These are phyloP conservation scores for Hericium alpestre DNA, from an alignment of 768 basidiomycete genomes.

Conservation along the genomic window DNA sequence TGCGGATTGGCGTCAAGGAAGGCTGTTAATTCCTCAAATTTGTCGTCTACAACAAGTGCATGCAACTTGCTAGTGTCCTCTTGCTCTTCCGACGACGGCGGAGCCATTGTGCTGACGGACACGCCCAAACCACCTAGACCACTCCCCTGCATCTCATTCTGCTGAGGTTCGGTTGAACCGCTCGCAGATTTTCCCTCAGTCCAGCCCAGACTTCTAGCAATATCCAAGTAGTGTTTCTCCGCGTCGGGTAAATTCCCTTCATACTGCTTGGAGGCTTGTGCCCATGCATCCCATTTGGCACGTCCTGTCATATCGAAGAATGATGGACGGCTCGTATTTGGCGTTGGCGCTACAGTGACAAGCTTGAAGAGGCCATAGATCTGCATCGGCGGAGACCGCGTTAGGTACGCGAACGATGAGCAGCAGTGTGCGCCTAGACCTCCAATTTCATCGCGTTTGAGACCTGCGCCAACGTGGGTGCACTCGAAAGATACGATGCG, in stretches of 20 bases:
- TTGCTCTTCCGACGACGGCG: slow-evolving; percentile 21
- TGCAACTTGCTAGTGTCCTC: slow-evolving; percentile 34
- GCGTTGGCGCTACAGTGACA: slow-evolving; percentile 47
- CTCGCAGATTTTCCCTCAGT: slow-evolving; percentile 21
- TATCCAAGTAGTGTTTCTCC: slow-evolving; percentile 55
- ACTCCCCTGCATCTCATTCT: slow-evolving; percentile 2
- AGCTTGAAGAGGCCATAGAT: slow-evolving; percentile 81
- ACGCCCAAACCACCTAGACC: slow-evolving; percentile 42
- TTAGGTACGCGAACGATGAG: slow-evolving; percentile 9
- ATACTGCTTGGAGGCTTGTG: slow-evolving; percentile 37
- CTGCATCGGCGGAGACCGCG: slow-evolving; percentile 26
- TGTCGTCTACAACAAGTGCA: slow-evolving; percentile 49
- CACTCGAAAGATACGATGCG: slow-evolving; percentile 50
- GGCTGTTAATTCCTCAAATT: slow-evolving; percentile 32
- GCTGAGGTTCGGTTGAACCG: slow-evolving; percentile 11
- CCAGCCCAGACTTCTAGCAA: slow-evolving; percentile 69
- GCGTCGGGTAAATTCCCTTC: slow-evolving; percentile 32
- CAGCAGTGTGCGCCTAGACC: slow-evolving; percentile 32
- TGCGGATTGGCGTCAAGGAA: slow-evolving; percentile 32
- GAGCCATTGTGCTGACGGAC: slow-evolving; percentile 50
- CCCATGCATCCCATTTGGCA: slow-evolving; percentile 88
- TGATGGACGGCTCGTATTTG: slow-evolving; percentile 52
- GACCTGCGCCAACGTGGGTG: slow-evolving; percentile 43
- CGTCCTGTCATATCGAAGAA: slow-evolving; percentile 71
- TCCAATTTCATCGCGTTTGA: slow-evolving; percentile 61